Evolutionary conservation across 306 rosid genomes (phyloP).

Genomic region (Sindora glabra): DNA sequence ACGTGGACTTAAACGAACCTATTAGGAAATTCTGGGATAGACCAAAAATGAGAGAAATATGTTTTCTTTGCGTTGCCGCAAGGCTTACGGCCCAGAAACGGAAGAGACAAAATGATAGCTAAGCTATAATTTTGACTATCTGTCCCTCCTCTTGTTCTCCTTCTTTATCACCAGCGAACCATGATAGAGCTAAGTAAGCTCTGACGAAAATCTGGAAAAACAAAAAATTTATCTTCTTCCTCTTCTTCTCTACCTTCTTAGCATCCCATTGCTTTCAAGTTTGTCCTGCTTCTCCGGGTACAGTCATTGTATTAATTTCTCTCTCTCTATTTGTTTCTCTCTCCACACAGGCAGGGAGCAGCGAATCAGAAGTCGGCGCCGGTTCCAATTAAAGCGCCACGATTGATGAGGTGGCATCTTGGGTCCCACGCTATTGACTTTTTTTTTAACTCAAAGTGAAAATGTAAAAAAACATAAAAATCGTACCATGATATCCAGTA

Average conservation of each 20-base stretch:
- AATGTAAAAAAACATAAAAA: not conserved
- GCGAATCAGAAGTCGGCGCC: constrained; percentile 14
- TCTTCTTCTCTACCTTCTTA: not conserved
- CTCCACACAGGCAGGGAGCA: not conserved
- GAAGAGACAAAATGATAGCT: not conserved
- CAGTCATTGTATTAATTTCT: not conserved
- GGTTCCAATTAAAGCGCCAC: constrained; percentile 12
- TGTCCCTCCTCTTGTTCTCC: not conserved
- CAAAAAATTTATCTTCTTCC: not conserved
- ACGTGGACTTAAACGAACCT: constrained; percentile 1
- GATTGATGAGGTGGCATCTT: not conserved
- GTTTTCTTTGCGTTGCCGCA: constrained; percentile 10
- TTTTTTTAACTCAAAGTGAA: not conserved
- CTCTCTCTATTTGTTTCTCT: not conserved
- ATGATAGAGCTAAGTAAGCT: too few species aligned
- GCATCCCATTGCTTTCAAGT: not conserved
- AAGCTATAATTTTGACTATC: not conserved
- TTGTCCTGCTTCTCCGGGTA: not conserved
- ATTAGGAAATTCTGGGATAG: constrained; percentile 11
- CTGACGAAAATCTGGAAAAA: not conserved
- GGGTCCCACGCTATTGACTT: not conserved
- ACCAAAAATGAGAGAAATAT: constrained; percentile 8
- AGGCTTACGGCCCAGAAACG: constrained; percentile 6
- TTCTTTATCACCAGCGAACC: too few species aligned
- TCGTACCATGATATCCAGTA: too few species aligned